These are phyloP conservation scores for Diaporthe amygdali DNA, from an alignment of 2,329 filamentous ascomycete species.

Conservation along the genomic window DNA sequence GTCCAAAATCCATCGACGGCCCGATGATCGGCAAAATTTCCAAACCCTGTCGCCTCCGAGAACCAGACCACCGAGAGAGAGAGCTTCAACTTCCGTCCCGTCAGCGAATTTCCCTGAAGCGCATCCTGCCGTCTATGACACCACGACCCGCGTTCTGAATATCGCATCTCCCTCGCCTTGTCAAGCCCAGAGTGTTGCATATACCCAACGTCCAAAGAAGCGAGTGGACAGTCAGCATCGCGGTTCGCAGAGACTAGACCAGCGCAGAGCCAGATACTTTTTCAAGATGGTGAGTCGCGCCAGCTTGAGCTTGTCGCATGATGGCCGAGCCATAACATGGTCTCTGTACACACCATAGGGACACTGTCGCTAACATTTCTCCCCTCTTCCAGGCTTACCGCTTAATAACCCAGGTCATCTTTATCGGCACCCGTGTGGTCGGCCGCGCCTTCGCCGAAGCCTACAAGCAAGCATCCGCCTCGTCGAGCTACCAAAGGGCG, in stretches of 20 bases:
- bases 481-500: conserved; percentile 79
- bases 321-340: not conserved
- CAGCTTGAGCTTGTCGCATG: not conserved
- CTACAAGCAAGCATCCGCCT: conserved; percentile 92
- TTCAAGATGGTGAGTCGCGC: conserved; percentile 12
- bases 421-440: conserved; percentile 89
- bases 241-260: not conserved
- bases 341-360: not conserved
- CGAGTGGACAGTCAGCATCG: not conserved
- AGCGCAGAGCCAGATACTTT: not conserved
- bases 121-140: not conserved
- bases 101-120: conserved; percentile 12
- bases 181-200: not conserved
- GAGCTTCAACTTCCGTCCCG: conserved; percentile 17
- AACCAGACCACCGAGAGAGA: not conserved
- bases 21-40: conserved; percentile 27
- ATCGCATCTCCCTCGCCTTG: not conserved
- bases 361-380: not conserved
- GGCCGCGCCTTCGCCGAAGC: conserved; percentile 92
- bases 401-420: conserved; percentile 89
- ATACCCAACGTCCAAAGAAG: not conserved
- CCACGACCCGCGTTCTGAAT: not conserved
- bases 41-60: conserved; percentile 13
- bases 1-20: conserved; percentile 3
- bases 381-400: conserved; percentile 76